phyloP scores from a whole-genome alignment of 2,329 filamentous ascomycete genomes.

The Cladosporium cucumerinum region DNA sequence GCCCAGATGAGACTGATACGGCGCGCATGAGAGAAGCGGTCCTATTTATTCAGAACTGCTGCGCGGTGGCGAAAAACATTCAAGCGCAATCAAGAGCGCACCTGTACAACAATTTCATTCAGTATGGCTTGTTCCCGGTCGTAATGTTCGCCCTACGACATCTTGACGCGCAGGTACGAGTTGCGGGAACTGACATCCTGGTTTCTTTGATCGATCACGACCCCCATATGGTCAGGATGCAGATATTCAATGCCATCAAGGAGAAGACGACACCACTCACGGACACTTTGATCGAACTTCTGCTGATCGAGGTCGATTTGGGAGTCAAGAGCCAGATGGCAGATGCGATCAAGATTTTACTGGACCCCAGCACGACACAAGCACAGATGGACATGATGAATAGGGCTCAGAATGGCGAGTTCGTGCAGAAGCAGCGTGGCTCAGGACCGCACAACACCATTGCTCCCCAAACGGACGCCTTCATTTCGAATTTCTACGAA shows the following conservation, averaged over 20 bases:
- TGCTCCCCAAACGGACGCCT: slow-evolving; percentile 73
- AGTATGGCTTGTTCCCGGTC: slow-evolving; percentile 79
- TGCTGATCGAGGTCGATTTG: slow-evolving; percentile 86
- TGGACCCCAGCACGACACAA: slow-evolving; percentile 67
- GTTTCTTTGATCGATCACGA: slow-evolving; percentile 96
- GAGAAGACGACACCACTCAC: slow-evolving; percentile 83
- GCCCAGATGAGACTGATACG: slow-evolving; percentile 56
- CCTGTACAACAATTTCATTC: slow-evolving; percentile 86
- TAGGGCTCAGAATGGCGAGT: slow-evolving; percentile 59
- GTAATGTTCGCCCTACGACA: slow-evolving; percentile 90
- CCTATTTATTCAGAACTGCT: slow-evolving; percentile 94
- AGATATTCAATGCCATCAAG: slow-evolving; percentile 86
- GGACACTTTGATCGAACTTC: slow-evolving; percentile 86
- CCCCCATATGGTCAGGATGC: slow-evolving; percentile 86
- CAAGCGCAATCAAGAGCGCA: slow-evolving; percentile 77
- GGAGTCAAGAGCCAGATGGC: slow-evolving; percentile 95
- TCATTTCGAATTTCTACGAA: slow-evolving; percentile 87
- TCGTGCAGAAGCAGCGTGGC: slow-evolving; percentile 58
- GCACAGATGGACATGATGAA: slow-evolving; percentile 58
- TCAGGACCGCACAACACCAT: slow-evolving; percentile 23
- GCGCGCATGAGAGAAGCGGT: slow-evolving; percentile 89
- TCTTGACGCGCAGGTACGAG: slow-evolving; percentile 76
- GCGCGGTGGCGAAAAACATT: slow-evolving; percentile 87
- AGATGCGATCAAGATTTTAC: slow-evolving; percentile 87
- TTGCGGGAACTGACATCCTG: slow-evolving; percentile 89